These are phyloP conservation scores for Scheffersomyces coipomensis DNA, from an alignment of 805 yeast species.

Conservation along the genomic window DNA sequence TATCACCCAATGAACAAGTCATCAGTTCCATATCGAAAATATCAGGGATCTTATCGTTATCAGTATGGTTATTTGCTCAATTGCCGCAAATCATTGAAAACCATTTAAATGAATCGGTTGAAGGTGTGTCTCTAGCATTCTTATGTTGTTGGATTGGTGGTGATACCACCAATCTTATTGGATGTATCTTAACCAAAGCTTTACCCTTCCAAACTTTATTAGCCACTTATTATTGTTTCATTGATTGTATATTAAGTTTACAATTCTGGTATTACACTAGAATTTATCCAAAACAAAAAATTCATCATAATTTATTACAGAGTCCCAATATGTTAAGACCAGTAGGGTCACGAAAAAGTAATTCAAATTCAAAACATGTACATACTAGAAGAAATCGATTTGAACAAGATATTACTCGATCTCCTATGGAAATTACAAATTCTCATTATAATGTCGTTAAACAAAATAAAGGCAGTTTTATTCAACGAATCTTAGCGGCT, in stretches of 20 bases:
- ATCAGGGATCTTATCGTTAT: slow-evolving; percentile 34
- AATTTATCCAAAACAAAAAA: slow-evolving; percentile 29
- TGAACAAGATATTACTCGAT: slow-evolving; percentile 8
- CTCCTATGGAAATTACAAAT: slow-evolving; percentile 9
- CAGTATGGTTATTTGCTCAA: slow-evolving; percentile 71
- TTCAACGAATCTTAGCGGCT: slow-evolving; percentile 12
- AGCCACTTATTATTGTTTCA: slow-evolving; percentile 69
- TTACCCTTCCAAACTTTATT: slow-evolving; percentile 76
- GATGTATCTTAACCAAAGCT: slow-evolving; percentile 76
- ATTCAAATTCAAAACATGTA: slow-evolving; percentile 4
- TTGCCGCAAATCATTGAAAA: slow-evolving; percentile 66
- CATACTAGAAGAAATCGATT: slow-evolving; percentile 19
- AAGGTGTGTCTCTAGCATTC: slow-evolving; percentile 32
- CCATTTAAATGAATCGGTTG: slow-evolving; percentile 39
- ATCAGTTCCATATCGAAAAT: slow-evolving; percentile 7
- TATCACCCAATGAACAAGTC: not conserved
- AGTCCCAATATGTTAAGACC: slow-evolving; percentile 35
- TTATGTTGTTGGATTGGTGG: slow-evolving; percentile 36
- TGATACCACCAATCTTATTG: slow-evolving; percentile 12
- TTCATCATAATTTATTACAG: slow-evolving; percentile 36
- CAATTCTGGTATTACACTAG: slow-evolving; percentile 74
- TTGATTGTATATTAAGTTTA: slow-evolving; percentile 63
- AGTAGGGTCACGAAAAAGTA: slow-evolving; percentile 7
- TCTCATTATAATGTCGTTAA: slow-evolving; percentile 2
- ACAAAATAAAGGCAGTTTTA: slow-evolving; percentile 6